These are phyloP conservation scores for Carpinus fangiana DNA, from an alignment of 306 rosid genomes.

Conservation along the genomic window DNA sequence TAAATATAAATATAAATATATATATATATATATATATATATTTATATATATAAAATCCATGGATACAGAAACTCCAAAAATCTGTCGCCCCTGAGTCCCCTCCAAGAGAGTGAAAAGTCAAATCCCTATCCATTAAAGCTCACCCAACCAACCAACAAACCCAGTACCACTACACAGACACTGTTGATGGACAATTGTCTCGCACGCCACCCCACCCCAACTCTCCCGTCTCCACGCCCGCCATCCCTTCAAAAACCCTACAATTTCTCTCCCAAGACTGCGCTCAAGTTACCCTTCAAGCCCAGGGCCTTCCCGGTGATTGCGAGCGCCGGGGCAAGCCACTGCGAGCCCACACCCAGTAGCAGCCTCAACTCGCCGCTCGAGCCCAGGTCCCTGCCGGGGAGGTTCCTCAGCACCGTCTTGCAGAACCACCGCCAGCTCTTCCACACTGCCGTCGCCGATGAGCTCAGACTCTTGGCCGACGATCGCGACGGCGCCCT, in stretches of 20 bases:
- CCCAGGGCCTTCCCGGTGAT: slow-evolving; percentile 24
- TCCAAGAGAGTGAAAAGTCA: too few relatives aligned
- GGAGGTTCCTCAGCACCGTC: slow-evolving; percentile 61
- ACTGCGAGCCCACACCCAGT: slow-evolving; percentile 38
- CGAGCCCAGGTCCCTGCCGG: slow-evolving; percentile 58
- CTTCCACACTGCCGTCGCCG: slow-evolving; percentile 69
- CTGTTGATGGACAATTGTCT: slow-evolving; percentile 51
- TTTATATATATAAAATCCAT: too few relatives aligned
- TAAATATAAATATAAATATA: too few relatives aligned
- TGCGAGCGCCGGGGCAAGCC: slow-evolving; percentile 43
- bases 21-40: too few relatives aligned
- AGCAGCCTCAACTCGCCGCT: slow-evolving; percentile 73
- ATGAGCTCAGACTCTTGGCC: slow-evolving; percentile 67
- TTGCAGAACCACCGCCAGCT: slow-evolving; percentile 81
- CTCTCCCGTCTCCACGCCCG: slow-evolving; percentile 8
- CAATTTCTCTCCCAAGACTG: background rate
- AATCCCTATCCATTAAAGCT: too few relatives aligned
- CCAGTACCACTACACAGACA: too few relatives aligned
- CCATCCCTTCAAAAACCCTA: slow-evolving; percentile 12
- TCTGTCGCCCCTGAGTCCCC: too few relatives aligned
- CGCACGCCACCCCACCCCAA: slow-evolving; percentile 28
- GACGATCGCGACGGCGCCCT: slow-evolving; percentile 65
- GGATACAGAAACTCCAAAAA: too few relatives aligned
- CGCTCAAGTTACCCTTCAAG: background rate
- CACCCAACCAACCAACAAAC: too few relatives aligned